phyloP scores from a whole-genome alignment of 208 protist genomes.

The Leishmania martiniquensis region DNA sequence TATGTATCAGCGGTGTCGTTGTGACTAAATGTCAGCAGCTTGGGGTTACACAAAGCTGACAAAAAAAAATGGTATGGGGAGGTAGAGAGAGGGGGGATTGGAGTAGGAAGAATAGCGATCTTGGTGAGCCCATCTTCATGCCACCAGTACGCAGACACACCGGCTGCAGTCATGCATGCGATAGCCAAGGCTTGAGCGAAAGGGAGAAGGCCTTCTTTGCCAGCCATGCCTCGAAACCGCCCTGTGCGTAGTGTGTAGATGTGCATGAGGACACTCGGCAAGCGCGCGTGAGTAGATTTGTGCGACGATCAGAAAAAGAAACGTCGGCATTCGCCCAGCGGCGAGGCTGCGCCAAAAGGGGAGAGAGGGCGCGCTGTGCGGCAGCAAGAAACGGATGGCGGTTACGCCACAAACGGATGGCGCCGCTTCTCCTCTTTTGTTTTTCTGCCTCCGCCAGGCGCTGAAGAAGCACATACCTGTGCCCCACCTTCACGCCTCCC shows the following conservation, averaged over 20 bases:
- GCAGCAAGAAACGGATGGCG: background rate
- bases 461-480: background rate
- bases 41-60: background rate
- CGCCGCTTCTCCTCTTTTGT: no score
- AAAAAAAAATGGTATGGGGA: no score
- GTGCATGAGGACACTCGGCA: background rate
- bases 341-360: background rate
- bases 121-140: background rate
- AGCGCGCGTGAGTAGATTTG: background rate
- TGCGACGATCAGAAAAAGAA: background rate
- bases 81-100: conserved; percentile 6
- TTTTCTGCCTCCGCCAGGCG: background rate
- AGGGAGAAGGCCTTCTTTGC: background rate
- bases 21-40: no score
- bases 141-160: background rate
- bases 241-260: background rate
- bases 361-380: background rate
- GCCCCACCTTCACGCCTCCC: background rate
- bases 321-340: no score
- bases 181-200: background rate
- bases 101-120: background rate
- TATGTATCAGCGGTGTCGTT: background rate
- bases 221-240: background rate
- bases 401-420: no score
- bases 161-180: background rate